Evolutionary conservation across 2,329 filamentous ascomycete genomes (phyloP).

Genomic region (Taxawa tesnikishii): DNA sequence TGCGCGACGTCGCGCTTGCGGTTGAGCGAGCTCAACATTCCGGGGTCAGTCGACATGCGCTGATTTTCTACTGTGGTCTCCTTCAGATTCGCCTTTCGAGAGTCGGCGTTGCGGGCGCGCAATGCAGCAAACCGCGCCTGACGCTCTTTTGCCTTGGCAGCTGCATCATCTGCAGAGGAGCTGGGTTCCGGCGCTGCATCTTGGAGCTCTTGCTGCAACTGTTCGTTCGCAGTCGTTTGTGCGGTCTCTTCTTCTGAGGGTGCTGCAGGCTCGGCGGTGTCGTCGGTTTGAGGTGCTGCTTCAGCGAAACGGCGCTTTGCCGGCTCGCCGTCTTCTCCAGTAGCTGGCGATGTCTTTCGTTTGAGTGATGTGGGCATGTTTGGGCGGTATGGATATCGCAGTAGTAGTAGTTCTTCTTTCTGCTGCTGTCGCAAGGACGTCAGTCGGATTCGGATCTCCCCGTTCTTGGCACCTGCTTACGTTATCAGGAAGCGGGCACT

Average conservation of each 20-base stretch:
- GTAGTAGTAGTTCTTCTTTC: no score
- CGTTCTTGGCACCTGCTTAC: no score
- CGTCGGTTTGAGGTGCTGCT: conserved; percentile 9
- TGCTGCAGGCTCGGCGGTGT: conserved; percentile 7
- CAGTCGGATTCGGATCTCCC: no score
- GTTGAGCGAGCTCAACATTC: conserved; percentile 63
- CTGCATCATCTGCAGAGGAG: conserved; percentile 1
- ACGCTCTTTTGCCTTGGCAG: conserved; percentile 46
- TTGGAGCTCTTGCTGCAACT: conserved; percentile 1
- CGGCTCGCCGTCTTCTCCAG: conserved; percentile 18
- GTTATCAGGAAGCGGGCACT: no score
- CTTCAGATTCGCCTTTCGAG: conserved; percentile 61
- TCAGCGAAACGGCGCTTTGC: conserved; percentile 22
- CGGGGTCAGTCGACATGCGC: conserved; percentile 64
- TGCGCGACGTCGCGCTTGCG: conserved; percentile 78
- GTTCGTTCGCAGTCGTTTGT: conserved; percentile 10
- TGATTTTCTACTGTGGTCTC: conserved; percentile 76
- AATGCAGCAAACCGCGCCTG: conserved; percentile 78
- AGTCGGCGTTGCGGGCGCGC: conserved; percentile 51
- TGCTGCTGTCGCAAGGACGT: no score
- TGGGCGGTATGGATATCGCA: no score
- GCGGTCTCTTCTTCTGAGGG: no score
- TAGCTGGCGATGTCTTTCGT: conserved; percentile 22
- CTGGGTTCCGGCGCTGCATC: conserved; percentile 15
- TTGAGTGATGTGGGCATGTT: conserved; percentile 19